Base-by-base conservation (phyloP, 306 rosid species). In the Psophocarpus tetragonolobus region DNA sequence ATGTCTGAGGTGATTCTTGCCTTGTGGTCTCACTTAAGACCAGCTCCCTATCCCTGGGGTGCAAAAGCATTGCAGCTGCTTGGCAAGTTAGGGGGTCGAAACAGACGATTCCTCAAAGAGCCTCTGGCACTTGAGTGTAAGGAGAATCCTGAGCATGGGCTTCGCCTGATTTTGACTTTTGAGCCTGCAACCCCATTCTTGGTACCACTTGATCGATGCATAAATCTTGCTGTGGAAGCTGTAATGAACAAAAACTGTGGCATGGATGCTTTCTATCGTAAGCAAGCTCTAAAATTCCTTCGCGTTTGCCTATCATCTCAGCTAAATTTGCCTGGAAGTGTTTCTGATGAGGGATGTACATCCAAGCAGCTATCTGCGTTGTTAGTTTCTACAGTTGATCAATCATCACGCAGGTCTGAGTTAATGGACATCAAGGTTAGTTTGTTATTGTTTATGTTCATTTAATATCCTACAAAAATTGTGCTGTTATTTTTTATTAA, bases 191-290 rank as follows among this genome's bases (percentile, higher is more conserved):
- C 99, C 44, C 98, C 97, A 47, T 96, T 96, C 89, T 83, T 96
- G 93, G 99, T 96, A 75, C 98, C 99, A 5, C 85, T 96, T 76
- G 99, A 96, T 78, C 91, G 98, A 85, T 96, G 99, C 89, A 96
- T 96, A 72, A 96, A 96, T 89, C 99, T 96, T 80, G 97, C 97
- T 48, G 98, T 92, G 82, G 89, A 87, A 41, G 97, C 93, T 75
- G 90, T 91, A 50, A 87, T 90, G 90, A 90, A 96, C 73, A 92
- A 82, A 76, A 91, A 68, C 76, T 78, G 87, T 54, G 89, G 89
- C 79, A 81, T 86, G 85, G 99, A 96, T 84, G 79, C 93, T 26
- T 92, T 96, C 85, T 96, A 88, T 71, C 82, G 94, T 68, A 92
- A 87, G 78, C 94, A 92, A 88, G 99, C 99, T 65, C 84, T 96